phyloP scores from a whole-genome alignment of 352 stramenopile species.

The Pythium monospermum region DNA sequence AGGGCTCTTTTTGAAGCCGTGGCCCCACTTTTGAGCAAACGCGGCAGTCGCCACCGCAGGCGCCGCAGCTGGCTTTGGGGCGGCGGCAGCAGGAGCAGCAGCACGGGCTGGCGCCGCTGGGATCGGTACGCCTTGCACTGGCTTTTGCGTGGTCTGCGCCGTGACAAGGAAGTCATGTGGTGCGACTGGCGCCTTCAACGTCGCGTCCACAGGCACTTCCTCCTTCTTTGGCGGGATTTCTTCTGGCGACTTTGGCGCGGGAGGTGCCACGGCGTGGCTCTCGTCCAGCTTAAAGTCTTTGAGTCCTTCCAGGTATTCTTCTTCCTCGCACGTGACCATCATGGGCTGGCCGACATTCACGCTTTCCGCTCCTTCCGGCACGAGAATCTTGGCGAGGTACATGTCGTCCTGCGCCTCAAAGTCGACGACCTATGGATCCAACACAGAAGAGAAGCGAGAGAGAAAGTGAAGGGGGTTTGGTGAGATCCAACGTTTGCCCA shows the following conservation, averaged over 20 bases:
- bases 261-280: constrained; percentile 24
- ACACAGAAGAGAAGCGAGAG: not conserved
- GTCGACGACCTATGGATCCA: constrained; percentile 83
- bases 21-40: constrained; percentile 75
- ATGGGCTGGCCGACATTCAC: constrained; percentile 93
- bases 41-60: constrained; percentile 6
- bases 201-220: constrained; percentile 42
- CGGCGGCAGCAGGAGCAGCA: constrained; percentile 11
- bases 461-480: not conserved
- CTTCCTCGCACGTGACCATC: constrained; percentile 94
- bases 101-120: constrained; percentile 21
- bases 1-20: constrained; percentile 74
- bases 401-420: constrained; percentile 98
- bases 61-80: constrained; percentile 11
- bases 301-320: constrained; percentile 55
- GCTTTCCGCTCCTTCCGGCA: constrained; percentile 85
- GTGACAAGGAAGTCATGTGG: constrained; percentile 62
- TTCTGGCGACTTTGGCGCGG: constrained; percentile 41
- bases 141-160: constrained; percentile 58
- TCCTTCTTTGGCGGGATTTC: constrained; percentile 70
- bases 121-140: constrained; percentile 21
- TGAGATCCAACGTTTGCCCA: too few species aligned
- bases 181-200: constrained; percentile 41
- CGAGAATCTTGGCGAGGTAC: constrained; percentile 95
- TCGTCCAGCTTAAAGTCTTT: constrained; percentile 77